Evolutionary conservation across 495 filamentous ascomycete genomes (phyloP).

Genomic region (Neurospora sp.): DNA sequence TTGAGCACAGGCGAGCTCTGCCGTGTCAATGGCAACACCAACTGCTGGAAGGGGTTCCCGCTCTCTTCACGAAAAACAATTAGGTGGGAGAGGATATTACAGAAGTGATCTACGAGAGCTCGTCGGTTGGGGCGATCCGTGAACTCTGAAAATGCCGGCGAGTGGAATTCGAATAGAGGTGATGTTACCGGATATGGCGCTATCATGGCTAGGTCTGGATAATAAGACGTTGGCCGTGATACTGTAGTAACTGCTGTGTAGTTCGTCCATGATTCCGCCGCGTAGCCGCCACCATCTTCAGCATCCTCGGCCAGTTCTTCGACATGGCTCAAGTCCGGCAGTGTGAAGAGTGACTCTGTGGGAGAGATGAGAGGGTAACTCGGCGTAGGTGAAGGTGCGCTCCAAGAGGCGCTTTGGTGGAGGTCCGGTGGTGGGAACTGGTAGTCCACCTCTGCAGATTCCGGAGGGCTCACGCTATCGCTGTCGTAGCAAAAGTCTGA

Average conservation of each 20-base stretch:
- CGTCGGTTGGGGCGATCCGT: conserved; percentile 43
- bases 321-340: background rate
- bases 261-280: background rate
- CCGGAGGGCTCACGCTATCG: background rate
- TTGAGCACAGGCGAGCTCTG: conserved; percentile 44
- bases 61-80: conserved; percentile 55
- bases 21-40: conserved; percentile 48
- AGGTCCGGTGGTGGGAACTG: background rate
- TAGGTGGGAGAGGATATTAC: conserved; percentile 51
- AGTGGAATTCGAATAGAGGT: conserved; percentile 39
- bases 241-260: background rate
- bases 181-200: conserved; percentile 36
- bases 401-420: background rate
- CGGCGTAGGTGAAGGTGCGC: background rate
- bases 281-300: background rate
- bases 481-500: conserved; percentile 14
- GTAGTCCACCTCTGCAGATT: conserved; percentile 5
- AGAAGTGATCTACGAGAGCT: conserved; percentile 51
- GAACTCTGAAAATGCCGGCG: conserved; percentile 47
- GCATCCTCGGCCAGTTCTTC: background rate
- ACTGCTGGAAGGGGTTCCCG: conserved; percentile 52
- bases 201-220: conserved; percentile 35
- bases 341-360: background rate
- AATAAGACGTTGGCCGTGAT: conserved; percentile 18
- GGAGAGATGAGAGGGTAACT: background rate